Evolutionary conservation across 208 protist genomes (phyloP).

Genomic region (Porcisia deanei): DNA sequence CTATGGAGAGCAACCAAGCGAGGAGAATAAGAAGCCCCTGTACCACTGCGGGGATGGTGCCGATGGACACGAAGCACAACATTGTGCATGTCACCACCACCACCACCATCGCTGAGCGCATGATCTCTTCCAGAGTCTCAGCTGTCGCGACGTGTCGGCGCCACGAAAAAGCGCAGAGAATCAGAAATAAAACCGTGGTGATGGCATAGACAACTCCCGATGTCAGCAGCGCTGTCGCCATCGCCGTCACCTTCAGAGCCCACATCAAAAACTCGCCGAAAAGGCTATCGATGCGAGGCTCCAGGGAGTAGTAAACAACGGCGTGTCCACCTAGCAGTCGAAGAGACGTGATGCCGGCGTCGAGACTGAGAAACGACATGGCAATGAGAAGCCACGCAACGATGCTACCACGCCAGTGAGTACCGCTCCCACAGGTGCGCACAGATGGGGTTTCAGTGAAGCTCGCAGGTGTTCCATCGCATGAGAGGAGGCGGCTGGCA

Average conservation of each 20-base stretch:
- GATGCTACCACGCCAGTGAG: constrained; percentile 9
- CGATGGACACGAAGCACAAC: constrained; percentile 12
- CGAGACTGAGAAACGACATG: constrained; percentile 17
- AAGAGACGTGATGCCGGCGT: constrained; percentile 14
- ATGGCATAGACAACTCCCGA: constrained; percentile 12
- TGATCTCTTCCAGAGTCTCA: constrained; percentile 22
- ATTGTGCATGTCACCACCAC: constrained; percentile 13
- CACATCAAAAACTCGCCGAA: constrained; percentile 32
- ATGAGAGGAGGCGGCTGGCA: constrained; percentile 15
- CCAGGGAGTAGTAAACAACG: constrained; percentile 30
- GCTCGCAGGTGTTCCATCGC: constrained; percentile 8
- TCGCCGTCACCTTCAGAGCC: constrained; percentile 28
- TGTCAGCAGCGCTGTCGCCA: constrained; percentile 7
- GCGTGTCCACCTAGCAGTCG: constrained; percentile 13
- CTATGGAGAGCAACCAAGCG: constrained; percentile 18
- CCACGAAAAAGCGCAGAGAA: constrained; percentile 18
- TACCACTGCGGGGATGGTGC: constrained; percentile 8
- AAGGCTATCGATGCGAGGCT: constrained; percentile 24
- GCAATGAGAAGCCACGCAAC: constrained; percentile 14
- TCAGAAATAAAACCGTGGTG: background rate
- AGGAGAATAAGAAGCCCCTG: constrained; percentile 14
- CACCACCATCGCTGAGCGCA: constrained; percentile 15
- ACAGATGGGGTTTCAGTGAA: background rate
- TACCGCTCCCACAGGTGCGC: constrained; percentile 17
- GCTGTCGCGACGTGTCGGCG: constrained; percentile 12